phyloP scores from a whole-genome alignment of 331 rosid genomes.

The Arachis monticola region DNA sequence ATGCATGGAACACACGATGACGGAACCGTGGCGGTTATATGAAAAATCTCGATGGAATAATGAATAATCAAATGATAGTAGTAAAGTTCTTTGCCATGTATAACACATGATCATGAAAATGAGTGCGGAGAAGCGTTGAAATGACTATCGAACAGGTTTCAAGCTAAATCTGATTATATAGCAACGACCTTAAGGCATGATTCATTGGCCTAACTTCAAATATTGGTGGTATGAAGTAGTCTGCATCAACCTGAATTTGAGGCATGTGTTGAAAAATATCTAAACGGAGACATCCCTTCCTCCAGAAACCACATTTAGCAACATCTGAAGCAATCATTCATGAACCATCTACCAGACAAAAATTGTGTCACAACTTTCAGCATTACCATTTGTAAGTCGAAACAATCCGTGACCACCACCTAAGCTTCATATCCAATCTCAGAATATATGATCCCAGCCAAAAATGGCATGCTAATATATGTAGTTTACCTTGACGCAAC shows the following conservation, averaged over 20 bases:
- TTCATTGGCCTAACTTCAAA: background rate
- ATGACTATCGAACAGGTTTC: background rate
- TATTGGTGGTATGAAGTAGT: background rate
- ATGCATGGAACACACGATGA: no score
- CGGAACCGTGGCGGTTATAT: background rate
- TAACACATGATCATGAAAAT: background rate
- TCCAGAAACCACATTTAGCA: constrained; percentile 22
- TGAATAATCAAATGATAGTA: background rate
- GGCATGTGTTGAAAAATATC: background rate
- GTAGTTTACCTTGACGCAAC: constrained; percentile 20
- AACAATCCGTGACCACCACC: background rate
- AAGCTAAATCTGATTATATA: background rate
- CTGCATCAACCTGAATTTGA: background rate
- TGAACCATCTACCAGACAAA: constrained; percentile 15
- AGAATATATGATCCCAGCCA: constrained; percentile 10
- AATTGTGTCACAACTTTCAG: background rate
- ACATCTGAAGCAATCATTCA: background rate
- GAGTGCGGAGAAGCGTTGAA: background rate
- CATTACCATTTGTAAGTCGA: background rate
- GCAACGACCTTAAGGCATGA: background rate
- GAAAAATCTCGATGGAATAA: background rate
- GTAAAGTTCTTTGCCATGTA: background rate
- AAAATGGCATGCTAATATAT: constrained; percentile 26
- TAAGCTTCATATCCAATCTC: constrained; percentile 27
- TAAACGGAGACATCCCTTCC: constrained; percentile 18